Conservation (phyloP, 306 rosid genomes). For the Cucumis hystrix region DNA sequence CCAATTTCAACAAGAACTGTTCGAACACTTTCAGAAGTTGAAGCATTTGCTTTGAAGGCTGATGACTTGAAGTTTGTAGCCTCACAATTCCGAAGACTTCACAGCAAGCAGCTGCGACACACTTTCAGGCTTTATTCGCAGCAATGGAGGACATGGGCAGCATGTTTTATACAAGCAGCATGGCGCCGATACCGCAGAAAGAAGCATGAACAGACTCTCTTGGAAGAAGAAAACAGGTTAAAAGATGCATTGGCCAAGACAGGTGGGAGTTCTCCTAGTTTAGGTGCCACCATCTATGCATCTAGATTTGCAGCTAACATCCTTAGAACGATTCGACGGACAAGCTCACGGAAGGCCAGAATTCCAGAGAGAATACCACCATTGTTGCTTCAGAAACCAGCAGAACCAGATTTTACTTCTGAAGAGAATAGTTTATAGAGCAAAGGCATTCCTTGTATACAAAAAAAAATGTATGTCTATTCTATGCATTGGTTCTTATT, state of each 20-base stretch:
- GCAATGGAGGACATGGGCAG: conserved; percentile 17
- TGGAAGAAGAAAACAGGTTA: conserved; percentile 13
- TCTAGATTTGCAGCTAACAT: conserved; percentile 9
- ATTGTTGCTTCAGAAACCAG: conserved; percentile 11
- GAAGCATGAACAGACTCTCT: conserved; percentile 2
- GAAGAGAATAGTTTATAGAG: conserved; percentile 3
- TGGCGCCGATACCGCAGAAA: conserved; percentile 11
- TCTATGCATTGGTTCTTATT: background rate
- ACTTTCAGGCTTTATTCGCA: conserved; percentile 7
- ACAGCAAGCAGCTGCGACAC: conserved; percentile 11
- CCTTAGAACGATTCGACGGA: conserved; percentile 5
- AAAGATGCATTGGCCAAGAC: conserved; percentile 9
- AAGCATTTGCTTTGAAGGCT: conserved; percentile 9
- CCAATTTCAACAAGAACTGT: conserved; percentile 9
- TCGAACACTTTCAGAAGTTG: conserved; percentile 5
- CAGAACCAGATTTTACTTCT: conserved; percentile 8
- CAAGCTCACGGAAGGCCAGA: conserved; percentile 1
- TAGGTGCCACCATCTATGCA: conserved; percentile 16
- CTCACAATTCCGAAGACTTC: conserved; percentile 5
- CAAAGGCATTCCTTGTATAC: conserved; percentile 1
- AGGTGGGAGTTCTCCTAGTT: conserved; percentile 10
- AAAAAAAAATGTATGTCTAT: background rate
- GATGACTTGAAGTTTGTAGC: conserved; percentile 5
- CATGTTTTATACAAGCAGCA: conserved; percentile 7
- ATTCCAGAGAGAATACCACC: conserved; percentile 7